Evolutionary conservation across 1,139 yeast genomes (phyloP), one percentile per base, ranked within the genome.

Genomic region (Debaryomyces sp.): DNA sequence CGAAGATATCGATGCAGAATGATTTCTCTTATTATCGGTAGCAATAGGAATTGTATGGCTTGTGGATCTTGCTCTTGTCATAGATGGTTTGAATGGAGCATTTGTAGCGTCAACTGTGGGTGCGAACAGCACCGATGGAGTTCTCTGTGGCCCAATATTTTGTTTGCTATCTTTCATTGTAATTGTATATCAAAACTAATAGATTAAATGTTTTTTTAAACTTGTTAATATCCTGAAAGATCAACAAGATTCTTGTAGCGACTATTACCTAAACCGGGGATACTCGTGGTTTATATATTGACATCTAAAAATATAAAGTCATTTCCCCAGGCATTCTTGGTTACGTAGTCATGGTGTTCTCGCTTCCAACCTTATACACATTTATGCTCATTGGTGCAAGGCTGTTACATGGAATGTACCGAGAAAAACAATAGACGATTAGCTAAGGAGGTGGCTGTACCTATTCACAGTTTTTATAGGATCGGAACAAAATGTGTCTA

Each of bases 1-100:
- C 18, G 47, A 44, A 29, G 45, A 32, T 45, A 58, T 51, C 15
- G 64, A 59, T 34, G 50, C 52, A n/a, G 64, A 56, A 37, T 58
- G 62, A 41, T 49, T 50, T 46, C 65, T 51, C n/a, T 42, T 45
- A 17, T 45, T n/a, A 10, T 44, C 38, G 18, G 24, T 41, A 9
- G 26, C 6, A 13, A 26, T 9, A 6, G 43, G 24, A 18, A n/a
- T n/a, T 27, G 41, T 38, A 23, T 35, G 38, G 32, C 44, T 45
- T 2, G 45, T 43, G 12, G 52, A 51, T 30, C 51, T 42, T 12
- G 54, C 24, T 33, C 52, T 52, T 8, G 44, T 43, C 17, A 38
- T 30, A 5, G 41, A 29, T 13, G 43, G 39, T 13, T 37, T 34
- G 26, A 26, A 26, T 9, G 40, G 24, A 27, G 27, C 26, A 8